phyloP scores from a whole-genome alignment of 163 green algal species.

The Smithsoniella earleae region DNA sequence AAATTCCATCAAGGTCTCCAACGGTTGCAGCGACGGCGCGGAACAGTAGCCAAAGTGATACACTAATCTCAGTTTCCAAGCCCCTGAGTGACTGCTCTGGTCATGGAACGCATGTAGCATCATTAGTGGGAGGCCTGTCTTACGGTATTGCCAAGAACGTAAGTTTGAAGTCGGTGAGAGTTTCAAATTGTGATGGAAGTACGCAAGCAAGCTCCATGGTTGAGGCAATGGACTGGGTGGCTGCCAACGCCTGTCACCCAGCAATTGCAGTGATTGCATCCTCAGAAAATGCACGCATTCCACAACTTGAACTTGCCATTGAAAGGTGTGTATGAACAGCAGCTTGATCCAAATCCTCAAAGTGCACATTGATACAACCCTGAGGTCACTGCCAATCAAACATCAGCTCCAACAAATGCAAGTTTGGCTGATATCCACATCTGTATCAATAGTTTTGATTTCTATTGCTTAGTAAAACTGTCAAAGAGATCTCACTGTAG shows the following conservation, averaged over 20 bases:
- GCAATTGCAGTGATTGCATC: conserved; percentile 32
- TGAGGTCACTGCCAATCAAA: too few relatives aligned
- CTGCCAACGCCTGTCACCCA: conserved; percentile 34
- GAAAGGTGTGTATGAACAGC: not conserved
- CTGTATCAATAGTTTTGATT: not conserved
- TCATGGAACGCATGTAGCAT: conserved; percentile 43
- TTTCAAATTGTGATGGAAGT: conserved; percentile 38
- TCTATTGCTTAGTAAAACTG: not conserved
- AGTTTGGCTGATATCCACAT: too few relatives aligned
- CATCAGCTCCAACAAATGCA: too few relatives aligned
- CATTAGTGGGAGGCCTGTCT: conserved; percentile 37
- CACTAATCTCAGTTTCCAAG: too few relatives aligned
- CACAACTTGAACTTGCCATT: conserved; percentile 1
- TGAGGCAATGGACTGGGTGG: conserved; percentile 38
- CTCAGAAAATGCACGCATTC: not conserved
- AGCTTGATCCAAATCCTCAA: not conserved
- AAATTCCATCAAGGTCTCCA: too few relatives aligned
- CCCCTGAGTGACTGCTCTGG: conserved; percentile 42
- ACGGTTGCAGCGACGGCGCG: too few relatives aligned
- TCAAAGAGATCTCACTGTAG: not conserved
- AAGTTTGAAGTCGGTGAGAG: conserved; percentile 32
- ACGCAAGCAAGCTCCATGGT: conserved; percentile 32
- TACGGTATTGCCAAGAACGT: conserved; percentile 44
- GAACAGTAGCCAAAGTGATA: too few relatives aligned
- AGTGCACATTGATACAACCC: too few relatives aligned